Evolutionary conservation across 2,329 filamentous ascomycete species (phyloP), one percentile per base, ranked within the genome.

Genomic region (Penicillium sp.): DNA sequence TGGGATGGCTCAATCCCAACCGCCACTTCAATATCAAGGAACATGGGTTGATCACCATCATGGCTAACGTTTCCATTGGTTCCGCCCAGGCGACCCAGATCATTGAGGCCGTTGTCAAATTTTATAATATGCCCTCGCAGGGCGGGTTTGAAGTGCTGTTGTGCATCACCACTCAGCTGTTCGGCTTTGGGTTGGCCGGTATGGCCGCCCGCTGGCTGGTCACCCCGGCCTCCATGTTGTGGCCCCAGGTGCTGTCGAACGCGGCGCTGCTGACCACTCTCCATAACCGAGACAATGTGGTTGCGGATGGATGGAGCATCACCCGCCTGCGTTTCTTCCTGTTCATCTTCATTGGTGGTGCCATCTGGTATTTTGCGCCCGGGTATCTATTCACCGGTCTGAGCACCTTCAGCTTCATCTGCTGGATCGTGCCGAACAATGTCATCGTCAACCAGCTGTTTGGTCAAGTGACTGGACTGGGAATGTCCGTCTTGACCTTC

Each of bases 361-460:
- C 67, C 3, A 51, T 68, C 24, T 75, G 72, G 71, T 75, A 74
- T 46, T 74, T 75, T 52, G 57, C 71, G 23, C 87, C 87, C 0
- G 87, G 86, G 0, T 89, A 85, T 59, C 75, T 91, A 5, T 87
- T 85, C 46, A 86, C 88, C 58, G 89, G 83, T 23, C 74, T 91
- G 11, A 88, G 85, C 61, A 81, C 86, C 5, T 90, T 91, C 62
- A 86, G 85, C 11, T 88, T 90, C 62, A 79, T 84, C 11, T 90
- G 87, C 3, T 91, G 88, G 87, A 81, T 89, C 31, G 83, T 81
- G 0, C 88, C 88, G 1, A 77, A 88, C 44, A 90, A 85, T 53
- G 79, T 85, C 0, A 77, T 89, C 7, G 75, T 91, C 29, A 91
- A 91, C 60, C 87, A 91, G 65, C 67, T 91, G 0, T 91, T 91